Conservation (phyloP, 768 basidiomycete species). For the Amyloporia xantha region DNA sequence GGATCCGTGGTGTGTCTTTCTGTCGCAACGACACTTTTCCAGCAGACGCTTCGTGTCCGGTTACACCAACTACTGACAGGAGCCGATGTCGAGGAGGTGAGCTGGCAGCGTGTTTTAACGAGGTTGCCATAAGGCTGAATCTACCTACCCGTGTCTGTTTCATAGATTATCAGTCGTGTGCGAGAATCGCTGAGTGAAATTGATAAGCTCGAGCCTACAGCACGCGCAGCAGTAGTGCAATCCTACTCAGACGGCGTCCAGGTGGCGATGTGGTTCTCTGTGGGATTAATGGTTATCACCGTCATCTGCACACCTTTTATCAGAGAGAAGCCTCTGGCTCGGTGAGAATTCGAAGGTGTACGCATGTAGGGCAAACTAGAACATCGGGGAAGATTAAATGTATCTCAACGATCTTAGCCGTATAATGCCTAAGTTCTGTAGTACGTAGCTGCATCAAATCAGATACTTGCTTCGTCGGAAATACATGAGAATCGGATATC, state of each 20-base stretch:
- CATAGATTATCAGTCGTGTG: constrained; percentile 26
- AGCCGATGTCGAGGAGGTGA: constrained; percentile 43
- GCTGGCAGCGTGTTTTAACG: constrained; percentile 6
- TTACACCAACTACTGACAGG: constrained; percentile 38
- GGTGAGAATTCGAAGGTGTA: no score
- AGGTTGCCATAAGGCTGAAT: background rate
- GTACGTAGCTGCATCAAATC: no score
- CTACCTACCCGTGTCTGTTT: no score
- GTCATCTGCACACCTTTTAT: constrained; percentile 45
- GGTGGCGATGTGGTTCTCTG: constrained; percentile 41
- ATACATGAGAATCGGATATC: no score
- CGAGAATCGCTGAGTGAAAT: constrained; percentile 29
- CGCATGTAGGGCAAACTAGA: no score
- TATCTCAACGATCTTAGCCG: no score
- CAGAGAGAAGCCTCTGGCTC: constrained; percentile 37
- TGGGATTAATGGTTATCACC: constrained; percentile 33
- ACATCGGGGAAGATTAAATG: no score
- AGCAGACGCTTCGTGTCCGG: constrained; percentile 39
- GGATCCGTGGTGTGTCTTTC: constrained; percentile 54
- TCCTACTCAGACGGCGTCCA: constrained; percentile 38
- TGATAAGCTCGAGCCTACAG: constrained; percentile 23
- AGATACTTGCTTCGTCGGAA: no score
- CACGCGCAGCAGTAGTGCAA: constrained; percentile 22
- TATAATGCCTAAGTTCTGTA: no score
- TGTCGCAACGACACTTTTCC: constrained; percentile 49